Conservation (phyloP, 2,329 filamentous ascomycete genomes). For the Colletotrichum tamarilloi region DNA sequence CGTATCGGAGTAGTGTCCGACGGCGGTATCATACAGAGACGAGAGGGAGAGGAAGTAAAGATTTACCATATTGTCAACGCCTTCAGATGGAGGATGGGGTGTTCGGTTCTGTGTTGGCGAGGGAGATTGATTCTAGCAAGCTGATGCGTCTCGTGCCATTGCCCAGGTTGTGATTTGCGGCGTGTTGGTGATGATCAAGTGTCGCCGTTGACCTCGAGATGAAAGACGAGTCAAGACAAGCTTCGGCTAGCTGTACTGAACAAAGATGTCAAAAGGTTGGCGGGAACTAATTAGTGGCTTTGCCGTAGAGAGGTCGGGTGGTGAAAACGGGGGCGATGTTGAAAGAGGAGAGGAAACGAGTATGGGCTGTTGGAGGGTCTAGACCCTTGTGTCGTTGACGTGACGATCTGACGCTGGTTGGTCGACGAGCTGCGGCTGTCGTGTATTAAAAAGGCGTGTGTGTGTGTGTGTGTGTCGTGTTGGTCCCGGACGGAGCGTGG, state of each 20-base stretch:
- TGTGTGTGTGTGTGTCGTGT: background rate
- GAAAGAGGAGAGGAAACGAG: background rate
- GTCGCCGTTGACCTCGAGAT: background rate
- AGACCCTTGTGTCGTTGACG: constrained; percentile 6
- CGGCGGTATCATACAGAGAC: background rate
- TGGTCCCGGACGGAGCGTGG: constrained; percentile 13
- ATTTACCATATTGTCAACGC: constrained; percentile 18
- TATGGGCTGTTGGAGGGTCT: constrained; percentile 10
- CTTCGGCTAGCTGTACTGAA: background rate
- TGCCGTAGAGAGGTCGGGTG: background rate
- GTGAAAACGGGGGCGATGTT: background rate
- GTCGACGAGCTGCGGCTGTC: constrained; percentile 4
- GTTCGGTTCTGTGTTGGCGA: background rate
- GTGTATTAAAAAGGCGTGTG: background rate
- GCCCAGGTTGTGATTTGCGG: constrained; percentile 8
- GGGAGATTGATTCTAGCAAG: constrained; percentile 2
- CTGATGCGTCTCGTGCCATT: constrained; percentile 15
- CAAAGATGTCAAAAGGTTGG: background rate
- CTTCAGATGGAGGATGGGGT: background rate
- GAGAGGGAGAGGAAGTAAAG: background rate
- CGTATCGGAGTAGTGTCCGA: background rate
- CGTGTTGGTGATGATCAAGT: background rate
- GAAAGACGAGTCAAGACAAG: background rate
- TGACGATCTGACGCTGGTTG: constrained; percentile 16
- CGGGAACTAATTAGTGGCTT: background rate